A percentile compares a stretch with the other conserved stretches of the same genome.
Conservation (phyloP, 495 filamentous ascomycete genomes). For the Annulohypoxylon nitens region DNA sequence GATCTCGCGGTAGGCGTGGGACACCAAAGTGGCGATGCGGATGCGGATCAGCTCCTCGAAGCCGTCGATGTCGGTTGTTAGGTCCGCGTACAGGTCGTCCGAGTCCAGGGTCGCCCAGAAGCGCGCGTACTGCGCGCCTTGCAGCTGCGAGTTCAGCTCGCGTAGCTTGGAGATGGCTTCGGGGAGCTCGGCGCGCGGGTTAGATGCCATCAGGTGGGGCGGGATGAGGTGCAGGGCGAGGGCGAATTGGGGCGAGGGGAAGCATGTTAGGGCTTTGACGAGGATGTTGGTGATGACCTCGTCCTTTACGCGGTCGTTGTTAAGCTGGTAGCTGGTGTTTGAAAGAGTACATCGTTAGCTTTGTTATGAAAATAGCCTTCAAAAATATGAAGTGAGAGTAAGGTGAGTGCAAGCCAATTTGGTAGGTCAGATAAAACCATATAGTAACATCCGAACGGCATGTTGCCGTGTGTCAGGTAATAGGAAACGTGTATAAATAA, state of each 20-base stretch:
- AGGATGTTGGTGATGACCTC: constrained; percentile 99
- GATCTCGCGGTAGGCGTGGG: constrained; percentile 89
- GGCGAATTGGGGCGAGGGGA: constrained; percentile 95
- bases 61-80: constrained; percentile 91
- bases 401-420: constrained; percentile 28
- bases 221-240: constrained; percentile 92
- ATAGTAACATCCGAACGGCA: constrained; percentile 64
- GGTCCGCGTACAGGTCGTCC: constrained; percentile 95
- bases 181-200: constrained; percentile 69
- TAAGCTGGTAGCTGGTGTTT: constrained; percentile 92
- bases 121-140: constrained; percentile 82
- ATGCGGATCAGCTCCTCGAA: constrained; percentile 97
- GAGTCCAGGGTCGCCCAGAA: constrained; percentile 96
- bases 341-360: constrained; percentile 25
- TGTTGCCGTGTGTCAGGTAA: constrained; percentile 79
- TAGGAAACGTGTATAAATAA: constrained; percentile 92
- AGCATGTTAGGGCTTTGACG: constrained; percentile 96
- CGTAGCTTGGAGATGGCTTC: constrained; percentile 93
- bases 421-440: constrained; percentile 75
- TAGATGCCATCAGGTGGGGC: constrained; percentile 57
- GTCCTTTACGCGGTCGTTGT: constrained; percentile 95
- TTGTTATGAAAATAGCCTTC: not conserved
- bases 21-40: constrained; percentile 88
- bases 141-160: constrained; percentile 84
- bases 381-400: not conserved